Conservation (phyloP, 2,329 filamentous ascomycete species). For the Colletotrichum karsti region DNA sequence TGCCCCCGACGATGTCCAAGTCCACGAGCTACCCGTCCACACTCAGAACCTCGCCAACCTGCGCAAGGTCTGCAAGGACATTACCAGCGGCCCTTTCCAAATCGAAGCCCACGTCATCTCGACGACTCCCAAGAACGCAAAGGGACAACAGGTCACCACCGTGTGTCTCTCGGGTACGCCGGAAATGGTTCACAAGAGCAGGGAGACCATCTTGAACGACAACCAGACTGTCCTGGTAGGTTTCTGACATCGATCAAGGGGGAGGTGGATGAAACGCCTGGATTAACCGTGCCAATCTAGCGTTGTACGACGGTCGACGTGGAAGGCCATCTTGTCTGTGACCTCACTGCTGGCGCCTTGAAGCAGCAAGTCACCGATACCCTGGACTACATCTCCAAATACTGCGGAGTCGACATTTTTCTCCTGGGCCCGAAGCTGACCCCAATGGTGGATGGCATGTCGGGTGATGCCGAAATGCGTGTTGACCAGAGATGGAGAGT, state of each 20-base stretch:
- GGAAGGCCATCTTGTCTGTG: constrained; percentile 88
- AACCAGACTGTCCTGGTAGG: constrained; percentile 92
- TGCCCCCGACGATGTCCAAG: constrained; percentile 82
- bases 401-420: constrained; percentile 96
- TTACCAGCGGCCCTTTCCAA: constrained; percentile 75
- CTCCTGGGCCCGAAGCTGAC: constrained; percentile 89
- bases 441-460: constrained; percentile 77
- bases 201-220: constrained; percentile 89
- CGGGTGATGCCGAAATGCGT: constrained; percentile 82
- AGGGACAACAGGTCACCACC: constrained; percentile 78
- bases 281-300: constrained; percentile 59
- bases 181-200: constrained; percentile 88
- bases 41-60: constrained; percentile 84
- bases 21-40: constrained; percentile 92
- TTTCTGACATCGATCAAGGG: constrained; percentile 2
- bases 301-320: constrained; percentile 94
- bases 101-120: constrained; percentile 87
- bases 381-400: constrained; percentile 85
- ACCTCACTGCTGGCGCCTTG: constrained; percentile 68
- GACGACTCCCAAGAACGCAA: constrained; percentile 77
- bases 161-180: constrained; percentile 90
- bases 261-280: neutral
- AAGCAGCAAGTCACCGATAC: constrained; percentile 82
- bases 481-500: constrained; percentile 92
- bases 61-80: constrained; percentile 80